These are phyloP conservation scores for Diplotaxis tenuifolia DNA, from an alignment of 345 rosid genomes.

Conservation along the genomic window DNA sequence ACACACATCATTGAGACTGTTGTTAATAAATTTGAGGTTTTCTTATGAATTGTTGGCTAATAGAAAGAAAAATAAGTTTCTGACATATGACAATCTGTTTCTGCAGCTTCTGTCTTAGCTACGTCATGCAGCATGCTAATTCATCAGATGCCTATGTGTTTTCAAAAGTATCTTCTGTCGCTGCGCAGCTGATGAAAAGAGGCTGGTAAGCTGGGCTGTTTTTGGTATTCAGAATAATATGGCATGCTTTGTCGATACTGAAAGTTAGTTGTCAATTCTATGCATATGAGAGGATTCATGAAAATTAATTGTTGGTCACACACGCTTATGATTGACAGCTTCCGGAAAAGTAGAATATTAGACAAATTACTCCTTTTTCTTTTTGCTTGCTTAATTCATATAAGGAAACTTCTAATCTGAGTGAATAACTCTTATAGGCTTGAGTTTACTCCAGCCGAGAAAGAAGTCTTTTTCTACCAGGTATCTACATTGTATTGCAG, in stretches of 20 bases:
- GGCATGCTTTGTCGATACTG: slow-evolving; percentile 8
- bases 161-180: slow-evolving; percentile 91
- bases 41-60: neutral
- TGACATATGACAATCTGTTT: neutral
- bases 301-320: neutral
- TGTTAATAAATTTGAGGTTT: neutral
- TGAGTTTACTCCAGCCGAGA: slow-evolving; percentile 77
- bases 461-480: slow-evolving; percentile 82
- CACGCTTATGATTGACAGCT: slow-evolving; percentile 16
- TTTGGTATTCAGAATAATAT: neutral
- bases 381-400: slow-evolving; percentile 16
- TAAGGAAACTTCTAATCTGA: slow-evolving; percentile 15
- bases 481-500: slow-evolving; percentile 35
- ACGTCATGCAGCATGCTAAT: slow-evolving; percentile 76
- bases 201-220: slow-evolving; percentile 72
- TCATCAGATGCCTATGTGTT: slow-evolving; percentile 83
- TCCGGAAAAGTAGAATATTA: slow-evolving; percentile 3
- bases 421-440: slow-evolving; percentile 54
- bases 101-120: slow-evolving; percentile 84
- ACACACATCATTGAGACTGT: neutral
- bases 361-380: neutral
- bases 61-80: neutral
- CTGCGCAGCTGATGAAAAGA: slow-evolving; percentile 93
- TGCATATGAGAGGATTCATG: slow-evolving; percentile 14
- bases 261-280: slow-evolving; percentile 14